Conservation (phyloP, 2,329 filamentous ascomycete species). For the Penicillium paneum region DNA sequence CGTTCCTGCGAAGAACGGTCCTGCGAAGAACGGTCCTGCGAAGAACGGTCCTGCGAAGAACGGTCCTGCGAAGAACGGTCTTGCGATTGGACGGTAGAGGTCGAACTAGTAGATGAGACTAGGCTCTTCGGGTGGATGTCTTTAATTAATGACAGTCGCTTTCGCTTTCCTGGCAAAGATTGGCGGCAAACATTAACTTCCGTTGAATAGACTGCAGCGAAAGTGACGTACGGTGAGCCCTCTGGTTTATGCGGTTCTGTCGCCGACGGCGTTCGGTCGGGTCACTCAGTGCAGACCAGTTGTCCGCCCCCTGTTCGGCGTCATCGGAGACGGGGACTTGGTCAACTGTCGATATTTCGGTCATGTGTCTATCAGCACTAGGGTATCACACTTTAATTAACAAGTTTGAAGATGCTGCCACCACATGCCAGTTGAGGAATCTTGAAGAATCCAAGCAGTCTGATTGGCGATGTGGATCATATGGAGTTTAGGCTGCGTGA, state of each 20-base stretch:
- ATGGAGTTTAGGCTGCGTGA: neutral
- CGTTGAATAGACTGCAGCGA: neutral
- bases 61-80: neutral
- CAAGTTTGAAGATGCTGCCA: neutral
- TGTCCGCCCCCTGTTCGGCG: constrained; percentile 10
- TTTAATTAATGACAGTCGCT: constrained; percentile 15
- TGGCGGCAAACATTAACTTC: neutral
- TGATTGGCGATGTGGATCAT: neutral
- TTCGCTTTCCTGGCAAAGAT: constrained; percentile 19
- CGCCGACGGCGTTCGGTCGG: constrained; percentile 27
- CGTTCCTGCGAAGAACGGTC: too few species aligned
- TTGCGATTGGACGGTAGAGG: neutral
- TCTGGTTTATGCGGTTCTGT: constrained; percentile 33
- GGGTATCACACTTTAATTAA: neutral
- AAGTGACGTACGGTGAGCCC: constrained; percentile 26
- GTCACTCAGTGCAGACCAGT: constrained; percentile 29
- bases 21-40: neutral
- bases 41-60: neutral
- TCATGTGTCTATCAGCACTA: constrained; percentile 1
- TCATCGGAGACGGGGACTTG: neutral
- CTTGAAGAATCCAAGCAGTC: neutral
- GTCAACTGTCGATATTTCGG: neutral
- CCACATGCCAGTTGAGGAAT: neutral
- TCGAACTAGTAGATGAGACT: neutral
- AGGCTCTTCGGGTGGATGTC: constrained; percentile 15